Evolutionary conservation across 2,329 filamentous ascomycete genomes (phyloP).

Genomic region (Hymenoscyphus infarciens): DNA sequence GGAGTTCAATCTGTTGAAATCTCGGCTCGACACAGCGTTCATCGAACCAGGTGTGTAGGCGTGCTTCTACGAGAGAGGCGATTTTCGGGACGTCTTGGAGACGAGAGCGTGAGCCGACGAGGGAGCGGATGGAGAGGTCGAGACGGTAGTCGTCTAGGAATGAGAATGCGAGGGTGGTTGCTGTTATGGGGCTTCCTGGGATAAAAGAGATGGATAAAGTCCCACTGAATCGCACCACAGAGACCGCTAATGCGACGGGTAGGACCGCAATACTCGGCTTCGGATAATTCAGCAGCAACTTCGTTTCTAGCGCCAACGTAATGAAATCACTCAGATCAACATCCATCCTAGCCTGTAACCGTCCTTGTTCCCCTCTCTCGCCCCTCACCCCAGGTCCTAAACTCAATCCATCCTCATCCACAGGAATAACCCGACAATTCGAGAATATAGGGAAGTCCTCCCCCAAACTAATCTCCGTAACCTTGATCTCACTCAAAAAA

Average conservation of each 20-base stretch:
- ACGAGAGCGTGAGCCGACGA: conserved; percentile 74
- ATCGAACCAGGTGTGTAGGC: conserved; percentile 83
- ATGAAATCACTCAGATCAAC: conserved; percentile 96
- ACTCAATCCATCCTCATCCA: conserved; percentile 71
- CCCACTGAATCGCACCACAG: conserved; percentile 89
- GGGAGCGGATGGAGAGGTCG: conserved; percentile 75
- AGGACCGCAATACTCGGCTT: conserved; percentile 84
- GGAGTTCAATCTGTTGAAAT: conserved; percentile 82
- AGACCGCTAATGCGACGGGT: conserved; percentile 87
- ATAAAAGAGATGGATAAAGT: conserved; percentile 93
- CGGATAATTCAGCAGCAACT: conserved; percentile 89
- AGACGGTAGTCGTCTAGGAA: conserved; percentile 87
- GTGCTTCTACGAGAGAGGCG: conserved; percentile 74
- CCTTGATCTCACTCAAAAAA: conserved; percentile 88
- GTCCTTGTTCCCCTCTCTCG: conserved; percentile 56
- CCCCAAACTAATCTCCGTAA: conserved; percentile 89
- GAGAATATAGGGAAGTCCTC: conserved; percentile 99
- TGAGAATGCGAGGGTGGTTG: conserved; percentile 89
- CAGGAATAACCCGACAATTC: conserved; percentile 92
- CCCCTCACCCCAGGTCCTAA: conserved; percentile 40
- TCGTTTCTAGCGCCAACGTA: conserved; percentile 91
- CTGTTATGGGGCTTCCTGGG: conserved; percentile 63
- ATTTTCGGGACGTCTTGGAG: conserved; percentile 87
- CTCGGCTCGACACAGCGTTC: conserved; percentile 81
- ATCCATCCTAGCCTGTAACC: conserved; percentile 92